Base-by-base conservation (phyloP, 78 protist species). In the Emiliania huxleyi region DNA sequence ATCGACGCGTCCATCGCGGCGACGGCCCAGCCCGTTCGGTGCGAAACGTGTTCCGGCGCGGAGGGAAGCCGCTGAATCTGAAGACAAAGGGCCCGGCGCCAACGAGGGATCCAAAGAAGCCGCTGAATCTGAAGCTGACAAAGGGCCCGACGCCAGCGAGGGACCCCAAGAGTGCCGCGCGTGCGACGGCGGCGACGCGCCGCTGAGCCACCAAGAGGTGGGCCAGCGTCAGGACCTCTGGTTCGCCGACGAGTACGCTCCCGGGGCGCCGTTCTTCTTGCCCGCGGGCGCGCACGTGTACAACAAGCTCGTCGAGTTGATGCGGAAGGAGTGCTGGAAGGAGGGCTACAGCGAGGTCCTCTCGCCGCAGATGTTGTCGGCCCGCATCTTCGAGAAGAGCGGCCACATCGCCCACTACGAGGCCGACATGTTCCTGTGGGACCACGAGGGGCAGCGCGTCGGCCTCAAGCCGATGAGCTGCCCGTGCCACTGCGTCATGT, bases 401-500 rank as follows among this genome's bases (percentile, higher is more conserved):
- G 99, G 99, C 44, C 99, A 99, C 97, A 48, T 48, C 97, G 99
- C 99, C 87, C 90, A 26, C 94, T 33, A 46, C 69, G 71, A 92
- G 49, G 98, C 98, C 46, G 93, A 97, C 96, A 98, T 98, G 98
- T 99, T 98, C 89, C 1, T 37, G 37, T 92, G 98, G 79, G 93
- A 95, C 81, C 92, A 93, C 55, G 99, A 98, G 92, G 46, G 96
- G 44, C 94, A 62, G 83, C 85, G 75, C 79, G 94, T 90, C 95
- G 93, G 91, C 37, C 93, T 99, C 91, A 99, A 99, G 97, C 99
- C 99, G 84, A 99, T 99, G 99, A 99, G 99, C 96, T 99, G 99
- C 98, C 99, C 99, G 12, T 98, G 94, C 29, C 99, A 99, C 95
- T 99, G 99, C 92, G 77, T 98, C 87, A 96, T 98, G 97, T 99